phyloP scores from a whole-genome alignment of 208 protist genomes.

The Blechomonas ayalai region DNA sequence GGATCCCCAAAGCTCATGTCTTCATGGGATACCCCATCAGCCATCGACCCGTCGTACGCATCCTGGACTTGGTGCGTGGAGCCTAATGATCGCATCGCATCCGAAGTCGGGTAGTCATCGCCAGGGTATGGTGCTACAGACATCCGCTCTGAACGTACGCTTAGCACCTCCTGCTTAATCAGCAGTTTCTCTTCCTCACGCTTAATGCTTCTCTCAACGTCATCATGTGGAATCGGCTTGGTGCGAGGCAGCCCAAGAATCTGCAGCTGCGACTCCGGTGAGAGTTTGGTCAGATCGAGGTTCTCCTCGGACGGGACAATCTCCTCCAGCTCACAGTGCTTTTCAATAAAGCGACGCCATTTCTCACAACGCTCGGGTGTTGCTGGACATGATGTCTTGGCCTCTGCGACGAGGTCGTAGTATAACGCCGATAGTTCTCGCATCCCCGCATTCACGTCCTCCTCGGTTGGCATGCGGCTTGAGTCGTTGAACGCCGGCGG shows the following conservation, averaged over 20 bases:
- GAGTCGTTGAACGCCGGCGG: constrained; percentile 65
- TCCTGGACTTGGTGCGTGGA: no score
- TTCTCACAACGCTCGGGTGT: constrained; percentile 71
- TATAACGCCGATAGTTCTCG: constrained; percentile 71
- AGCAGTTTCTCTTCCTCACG: constrained; percentile 63
- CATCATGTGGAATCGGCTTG: constrained; percentile 53
- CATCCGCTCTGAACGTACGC: no score
- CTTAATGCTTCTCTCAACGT: constrained; percentile 57
- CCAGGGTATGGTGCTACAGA: no score
- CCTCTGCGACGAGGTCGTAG: constrained; percentile 81
- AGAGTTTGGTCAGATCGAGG: constrained; percentile 42
- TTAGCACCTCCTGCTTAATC: constrained; percentile 46
- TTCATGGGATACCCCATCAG: no score
- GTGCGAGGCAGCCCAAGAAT: constrained; percentile 78
- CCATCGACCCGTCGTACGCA: no score
- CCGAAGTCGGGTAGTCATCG: no score
- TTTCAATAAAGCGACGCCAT: constrained; percentile 66
- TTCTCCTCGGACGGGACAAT: constrained; percentile 44
- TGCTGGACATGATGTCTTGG: constrained; percentile 60
- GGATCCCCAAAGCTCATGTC: constrained; percentile 17
- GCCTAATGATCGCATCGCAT: no score
- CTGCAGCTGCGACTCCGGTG: constrained; percentile 63
- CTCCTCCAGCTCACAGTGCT: constrained; percentile 69
- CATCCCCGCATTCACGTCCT: constrained; percentile 63
- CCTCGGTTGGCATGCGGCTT: constrained; percentile 36